Evolutionary conservation across 208 protist species (phyloP).

Genomic region (Leishmania braziliensis): DNA sequence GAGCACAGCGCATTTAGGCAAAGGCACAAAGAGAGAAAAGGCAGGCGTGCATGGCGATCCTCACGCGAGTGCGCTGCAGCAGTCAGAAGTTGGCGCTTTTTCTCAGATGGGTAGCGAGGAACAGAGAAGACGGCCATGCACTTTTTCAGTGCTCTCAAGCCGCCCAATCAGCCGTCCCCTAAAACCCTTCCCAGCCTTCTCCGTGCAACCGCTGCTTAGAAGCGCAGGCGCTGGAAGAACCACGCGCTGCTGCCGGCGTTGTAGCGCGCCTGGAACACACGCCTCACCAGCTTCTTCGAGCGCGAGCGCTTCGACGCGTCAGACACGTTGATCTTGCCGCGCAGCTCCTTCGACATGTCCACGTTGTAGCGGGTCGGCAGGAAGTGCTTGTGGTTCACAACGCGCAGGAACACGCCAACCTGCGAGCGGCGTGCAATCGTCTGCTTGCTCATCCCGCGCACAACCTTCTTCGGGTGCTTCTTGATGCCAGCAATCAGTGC

Average conservation of each 20-base stretch:
- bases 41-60: background rate
- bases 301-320: slow-evolving; percentile 90
- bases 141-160: background rate
- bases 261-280: slow-evolving; percentile 95
- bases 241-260: slow-evolving; percentile 97
- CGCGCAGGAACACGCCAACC: slow-evolving; percentile 97
- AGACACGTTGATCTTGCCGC: slow-evolving; percentile 92
- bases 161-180: background rate
- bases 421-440: slow-evolving; percentile 91
- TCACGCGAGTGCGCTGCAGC: background rate
- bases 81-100: background rate
- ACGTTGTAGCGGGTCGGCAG: slow-evolving; percentile 97
- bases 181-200: slow-evolving; percentile 72
- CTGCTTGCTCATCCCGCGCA: slow-evolving; percentile 95
- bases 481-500: slow-evolving; percentile 96
- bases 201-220: slow-evolving; percentile 96
- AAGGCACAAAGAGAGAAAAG: background rate
- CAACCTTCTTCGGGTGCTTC: slow-evolving; percentile 95
- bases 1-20: no score
- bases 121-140: background rate
- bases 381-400: slow-evolving; percentile 99
- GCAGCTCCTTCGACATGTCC: slow-evolving; percentile 90
- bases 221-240: slow-evolving; percentile 99
- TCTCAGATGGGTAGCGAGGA: background rate
- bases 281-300: slow-evolving; percentile 82